A percentile compares a stretch with the other conserved stretches of the same genome.
Evolutionary conservation across 805 yeast species (phyloP).

Genomic region (Clavispora carvajalis): DNA sequence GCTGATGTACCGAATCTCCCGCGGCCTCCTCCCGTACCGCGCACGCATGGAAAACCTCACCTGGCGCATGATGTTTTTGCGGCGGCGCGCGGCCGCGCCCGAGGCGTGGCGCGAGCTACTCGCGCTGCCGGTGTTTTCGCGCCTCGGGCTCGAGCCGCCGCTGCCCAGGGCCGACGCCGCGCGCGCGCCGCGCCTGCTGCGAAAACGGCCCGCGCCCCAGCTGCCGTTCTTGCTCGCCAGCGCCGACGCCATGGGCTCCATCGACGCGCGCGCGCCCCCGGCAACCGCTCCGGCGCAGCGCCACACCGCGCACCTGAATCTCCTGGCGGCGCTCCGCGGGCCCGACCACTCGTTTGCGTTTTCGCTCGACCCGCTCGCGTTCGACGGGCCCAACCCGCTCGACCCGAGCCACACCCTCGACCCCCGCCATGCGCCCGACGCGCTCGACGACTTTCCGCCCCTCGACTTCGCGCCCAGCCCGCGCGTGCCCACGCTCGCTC

Average conservation of each 20-base stretch:
- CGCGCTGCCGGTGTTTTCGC: constrained; percentile 6
- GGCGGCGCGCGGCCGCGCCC: constrained; percentile 8
- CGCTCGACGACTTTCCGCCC: not conserved
- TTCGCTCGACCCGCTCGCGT: constrained; percentile 43
- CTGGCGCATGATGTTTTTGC: constrained; percentile 78
- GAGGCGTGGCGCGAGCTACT: constrained; percentile 3
- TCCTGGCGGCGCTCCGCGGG: constrained; percentile 16
- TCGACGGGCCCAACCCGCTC: constrained; percentile 36
- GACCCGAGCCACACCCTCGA: not conserved
- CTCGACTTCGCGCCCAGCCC: constrained; percentile 2
- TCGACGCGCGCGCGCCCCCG: not conserved
- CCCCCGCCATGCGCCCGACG: not conserved
- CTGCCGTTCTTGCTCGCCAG: constrained; percentile 13
- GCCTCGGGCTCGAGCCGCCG: constrained; percentile 3
- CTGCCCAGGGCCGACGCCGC: constrained; percentile 32
- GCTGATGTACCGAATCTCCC: constrained; percentile 78
- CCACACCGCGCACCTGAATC: constrained; percentile 13
- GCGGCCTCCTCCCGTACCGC: constrained; percentile 66
- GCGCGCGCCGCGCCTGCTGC: constrained; percentile 15
- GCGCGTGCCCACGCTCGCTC: constrained; percentile 1
- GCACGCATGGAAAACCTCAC: constrained; percentile 78
- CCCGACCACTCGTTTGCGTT: constrained; percentile 22
- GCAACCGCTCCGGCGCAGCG: too few species aligned
- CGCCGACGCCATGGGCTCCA: not conserved
- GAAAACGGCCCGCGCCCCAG: constrained; percentile 16